A percentile compares a stretch with the other conserved stretches of the same genome.
These are phyloP conservation scores for Cutaneotrichosporon daszewskae DNA, from an alignment of 1,284 basidiomycete genomes.

Conservation along the genomic window DNA sequence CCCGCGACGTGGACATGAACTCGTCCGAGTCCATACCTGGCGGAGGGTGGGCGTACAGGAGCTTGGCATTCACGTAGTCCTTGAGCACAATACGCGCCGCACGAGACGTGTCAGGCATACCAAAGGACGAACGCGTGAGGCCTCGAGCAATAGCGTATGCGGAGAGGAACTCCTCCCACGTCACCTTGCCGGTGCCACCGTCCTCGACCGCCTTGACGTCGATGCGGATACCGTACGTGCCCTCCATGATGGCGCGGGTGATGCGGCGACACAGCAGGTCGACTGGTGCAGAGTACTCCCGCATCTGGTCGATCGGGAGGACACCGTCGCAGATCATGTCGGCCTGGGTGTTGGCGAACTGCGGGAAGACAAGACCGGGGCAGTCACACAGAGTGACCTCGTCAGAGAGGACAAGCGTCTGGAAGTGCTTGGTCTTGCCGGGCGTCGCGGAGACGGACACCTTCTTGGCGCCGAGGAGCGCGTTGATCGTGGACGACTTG, in stretches of 20 bases:
- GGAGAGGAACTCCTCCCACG: constrained; percentile 76
- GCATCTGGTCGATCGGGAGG: constrained; percentile 94
- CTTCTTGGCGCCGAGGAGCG: constrained; percentile 67
- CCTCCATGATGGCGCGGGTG: constrained; percentile 79
- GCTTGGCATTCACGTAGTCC: constrained; percentile 93
- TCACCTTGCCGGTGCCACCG: constrained; percentile 71
- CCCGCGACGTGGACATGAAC: constrained; percentile 73
- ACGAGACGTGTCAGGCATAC: constrained; percentile 94
- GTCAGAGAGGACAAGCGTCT: constrained; percentile 88
- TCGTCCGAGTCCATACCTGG: constrained; percentile 61
- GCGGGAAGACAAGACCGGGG: constrained; percentile 96
- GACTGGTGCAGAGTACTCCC: constrained; percentile 85
- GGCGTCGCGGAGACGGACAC: constrained; percentile 96
- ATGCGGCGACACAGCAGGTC: constrained; percentile 75
- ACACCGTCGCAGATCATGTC: constrained; percentile 96
- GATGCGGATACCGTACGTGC: constrained; percentile 80
- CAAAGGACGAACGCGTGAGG: constrained; percentile 87
- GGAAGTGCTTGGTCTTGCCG: constrained; percentile 99
- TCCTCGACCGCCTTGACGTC: constrained; percentile 66
- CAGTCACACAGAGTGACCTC: constrained; percentile 93
- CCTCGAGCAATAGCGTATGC: constrained; percentile 92
- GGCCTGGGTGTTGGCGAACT: constrained; percentile 92
- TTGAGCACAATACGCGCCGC: constrained; percentile 91
- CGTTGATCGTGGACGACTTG: constrained; percentile 58
- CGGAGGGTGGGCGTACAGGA: constrained; percentile 83